Percentiles rank a stretch among this genome's conserved stretches.
phyloP scores from a whole-genome alignment of 139 green algal genomes.

The Chlamydomonas schloesseri region DNA sequence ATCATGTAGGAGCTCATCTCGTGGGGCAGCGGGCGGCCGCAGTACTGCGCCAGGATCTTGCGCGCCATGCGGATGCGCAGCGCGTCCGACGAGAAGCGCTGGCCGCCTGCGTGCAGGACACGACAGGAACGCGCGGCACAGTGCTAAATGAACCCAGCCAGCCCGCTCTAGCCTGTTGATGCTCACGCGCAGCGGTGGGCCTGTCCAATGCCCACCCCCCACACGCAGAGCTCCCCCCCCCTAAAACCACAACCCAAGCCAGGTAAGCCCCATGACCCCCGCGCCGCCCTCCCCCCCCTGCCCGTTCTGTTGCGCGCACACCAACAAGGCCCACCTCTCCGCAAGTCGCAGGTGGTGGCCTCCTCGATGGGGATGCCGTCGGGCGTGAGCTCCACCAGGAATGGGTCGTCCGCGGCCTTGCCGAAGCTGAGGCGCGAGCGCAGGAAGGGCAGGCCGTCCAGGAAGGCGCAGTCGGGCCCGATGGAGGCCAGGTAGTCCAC shows the following conservation, averaged over 20 bases:
- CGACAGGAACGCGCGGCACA: no score
- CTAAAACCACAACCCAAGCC: no score
- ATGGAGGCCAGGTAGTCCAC: conserved; percentile 50
- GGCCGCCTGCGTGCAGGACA: conserved; percentile 31
- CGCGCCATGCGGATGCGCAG: conserved; percentile 66
- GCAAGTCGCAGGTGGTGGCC: conserved; percentile 58
- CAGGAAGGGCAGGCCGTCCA: conserved; percentile 61
- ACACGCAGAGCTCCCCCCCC: no score
- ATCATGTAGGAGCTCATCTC: background rate
- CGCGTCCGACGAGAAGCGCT: conserved; percentile 59
- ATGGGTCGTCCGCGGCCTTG: conserved; percentile 53
- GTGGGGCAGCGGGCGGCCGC: background rate
- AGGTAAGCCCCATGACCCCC: no score
- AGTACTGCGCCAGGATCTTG: conserved; percentile 54
- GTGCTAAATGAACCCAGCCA: no score
- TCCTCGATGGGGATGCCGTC: conserved; percentile 69
- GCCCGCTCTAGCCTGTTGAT: no score
- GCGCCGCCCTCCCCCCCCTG: no score
- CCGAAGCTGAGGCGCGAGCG: conserved; percentile 22
- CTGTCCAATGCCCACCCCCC: no score
- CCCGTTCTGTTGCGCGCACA: no score
- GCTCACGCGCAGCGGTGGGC: no score
- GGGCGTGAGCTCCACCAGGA: conserved; percentile 63
- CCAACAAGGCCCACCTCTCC: conserved; percentile 52
- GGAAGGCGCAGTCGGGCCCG: conserved; percentile 42